Conservation (phyloP, 257 asterid genomes). For the Nicotiana paniculata region DNA sequence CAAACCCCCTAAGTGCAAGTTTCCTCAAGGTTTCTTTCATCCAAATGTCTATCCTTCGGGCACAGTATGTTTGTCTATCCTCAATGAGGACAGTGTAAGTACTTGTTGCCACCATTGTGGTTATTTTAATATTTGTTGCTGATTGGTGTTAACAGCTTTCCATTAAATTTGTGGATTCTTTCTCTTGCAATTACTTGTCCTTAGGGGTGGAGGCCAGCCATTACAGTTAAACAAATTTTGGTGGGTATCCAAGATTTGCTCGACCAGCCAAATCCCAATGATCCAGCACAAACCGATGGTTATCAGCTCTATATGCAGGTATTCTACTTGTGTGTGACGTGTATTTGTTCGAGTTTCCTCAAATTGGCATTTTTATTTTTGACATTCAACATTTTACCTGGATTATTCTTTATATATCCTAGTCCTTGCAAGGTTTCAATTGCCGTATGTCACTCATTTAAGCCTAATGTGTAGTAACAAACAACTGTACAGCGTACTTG, state of each 20-base stretch:
- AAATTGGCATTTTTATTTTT: not conserved
- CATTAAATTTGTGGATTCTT: not conserved
- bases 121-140: not conserved
- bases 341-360: not conserved
- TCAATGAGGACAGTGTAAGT: constrained; percentile 84
- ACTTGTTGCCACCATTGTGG: not conserved
- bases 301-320: constrained; percentile 13
- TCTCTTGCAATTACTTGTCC: not conserved
- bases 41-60: constrained; percentile 93
- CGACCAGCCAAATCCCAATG: constrained; percentile 31
- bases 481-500: not conserved
- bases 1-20: constrained; percentile 86
- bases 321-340: not conserved
- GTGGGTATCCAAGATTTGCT: constrained; percentile 39
- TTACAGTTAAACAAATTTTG: constrained; percentile 36
- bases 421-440: not conserved
- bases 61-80: constrained; percentile 82
- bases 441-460: not conserved
- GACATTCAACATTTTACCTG: not conserved
- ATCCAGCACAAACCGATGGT: constrained; percentile 34
- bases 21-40: constrained; percentile 73
- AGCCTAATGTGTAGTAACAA: not conserved
- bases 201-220: constrained; percentile 41
- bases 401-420: not conserved
- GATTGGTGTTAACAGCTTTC: not conserved